These are phyloP conservation scores for Haberlea rhodopensis DNA, from an alignment of 257 asterid genomes.

Conservation along the genomic window DNA sequence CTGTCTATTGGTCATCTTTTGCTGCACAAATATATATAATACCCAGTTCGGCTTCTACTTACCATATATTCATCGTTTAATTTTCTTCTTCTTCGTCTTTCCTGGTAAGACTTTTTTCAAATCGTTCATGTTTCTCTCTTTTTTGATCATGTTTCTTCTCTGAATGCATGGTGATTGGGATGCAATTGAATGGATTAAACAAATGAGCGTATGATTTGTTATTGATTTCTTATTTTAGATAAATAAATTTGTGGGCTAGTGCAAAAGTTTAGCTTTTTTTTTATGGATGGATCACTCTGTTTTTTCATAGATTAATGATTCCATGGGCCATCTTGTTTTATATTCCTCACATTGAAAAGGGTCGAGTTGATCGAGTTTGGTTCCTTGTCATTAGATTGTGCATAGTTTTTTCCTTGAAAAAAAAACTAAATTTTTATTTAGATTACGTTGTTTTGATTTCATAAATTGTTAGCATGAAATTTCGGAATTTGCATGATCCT, in stretches of 20 bases:
- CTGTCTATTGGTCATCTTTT: slow-evolving; percentile 20
- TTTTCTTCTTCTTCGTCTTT: not conserved
- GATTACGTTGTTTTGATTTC: not conserved
- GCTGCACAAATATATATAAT: not conserved
- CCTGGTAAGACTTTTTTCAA: not conserved
- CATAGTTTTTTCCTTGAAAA: no score
- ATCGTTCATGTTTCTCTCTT: not conserved
- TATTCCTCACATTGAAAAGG: not conserved
- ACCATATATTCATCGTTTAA: slow-evolving; percentile 19
- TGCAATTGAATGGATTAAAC: not conserved
- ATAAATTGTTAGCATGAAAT: slow-evolving; percentile 3
- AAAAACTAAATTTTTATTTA: no score
- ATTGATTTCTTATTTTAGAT: not conserved
- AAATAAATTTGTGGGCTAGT: slow-evolving; percentile 4
- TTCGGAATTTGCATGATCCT: not conserved
- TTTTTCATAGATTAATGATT: slow-evolving; percentile 9
- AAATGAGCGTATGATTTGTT: not conserved
- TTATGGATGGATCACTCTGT: slow-evolving; percentile 3
- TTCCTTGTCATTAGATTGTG: not conserved
- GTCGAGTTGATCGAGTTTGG: not conserved
- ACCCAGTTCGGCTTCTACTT: slow-evolving; percentile 4
- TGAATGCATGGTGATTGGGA: slow-evolving; percentile 17
- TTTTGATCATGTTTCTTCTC: not conserved
- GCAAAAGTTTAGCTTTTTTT: slow-evolving; percentile 11
- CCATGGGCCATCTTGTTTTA: slow-evolving; percentile 12